These are phyloP conservation scores for Teratosphaeria zuluensis DNA, from an alignment of 2,329 filamentous ascomycete genomes.

Conservation along the genomic window DNA sequence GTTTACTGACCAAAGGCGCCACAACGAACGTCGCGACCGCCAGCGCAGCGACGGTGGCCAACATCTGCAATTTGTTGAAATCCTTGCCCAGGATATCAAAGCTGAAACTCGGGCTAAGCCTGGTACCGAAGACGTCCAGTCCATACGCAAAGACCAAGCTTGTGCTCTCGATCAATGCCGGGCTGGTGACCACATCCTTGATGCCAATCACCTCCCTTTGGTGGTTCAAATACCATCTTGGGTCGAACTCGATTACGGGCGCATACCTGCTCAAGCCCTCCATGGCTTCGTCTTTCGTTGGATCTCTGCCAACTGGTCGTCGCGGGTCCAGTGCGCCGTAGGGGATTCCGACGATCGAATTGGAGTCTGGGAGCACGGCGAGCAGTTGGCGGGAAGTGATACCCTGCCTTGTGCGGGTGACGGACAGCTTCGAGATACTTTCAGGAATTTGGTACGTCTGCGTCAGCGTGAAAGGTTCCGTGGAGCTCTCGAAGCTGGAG, in stretches of 20 bases:
- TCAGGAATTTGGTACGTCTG: slow-evolving; percentile 74
- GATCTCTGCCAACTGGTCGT: slow-evolving; percentile 74
- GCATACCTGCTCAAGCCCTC: slow-evolving; percentile 73
- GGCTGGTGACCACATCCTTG: slow-evolving; percentile 59
- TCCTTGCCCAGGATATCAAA: slow-evolving; percentile 91
- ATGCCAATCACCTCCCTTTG: slow-evolving; percentile 72
- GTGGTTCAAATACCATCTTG: slow-evolving; percentile 71
- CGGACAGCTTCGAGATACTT: slow-evolving; percentile 67
- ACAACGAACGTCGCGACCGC: slow-evolving; percentile 66
- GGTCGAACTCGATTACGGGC: slow-evolving; percentile 73
- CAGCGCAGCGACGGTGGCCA: slow-evolving; percentile 74
- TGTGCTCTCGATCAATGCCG: slow-evolving; percentile 82
- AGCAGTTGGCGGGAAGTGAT: slow-evolving; percentile 78
- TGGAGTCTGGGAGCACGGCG: slow-evolving; percentile 62
- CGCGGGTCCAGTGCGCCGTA: slow-evolving; percentile 73
- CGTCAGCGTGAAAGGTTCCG: slow-evolving; percentile 64
- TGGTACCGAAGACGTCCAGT: slow-evolving; percentile 76
- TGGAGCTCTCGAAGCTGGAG: slow-evolving; percentile 61
- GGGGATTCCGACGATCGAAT: slow-evolving; percentile 70
- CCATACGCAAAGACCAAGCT: slow-evolving; percentile 83
- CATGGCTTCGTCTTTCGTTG: slow-evolving; percentile 66
- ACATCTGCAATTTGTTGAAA: slow-evolving; percentile 81
- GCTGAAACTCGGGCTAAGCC: slow-evolving; percentile 74
- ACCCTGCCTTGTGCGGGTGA: slow-evolving; percentile 84
- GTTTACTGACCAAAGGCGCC: slow-evolving; percentile 65